Conservation (phyloP, 768 basidiomycete genomes). For the Boletus rex-veris region DNA sequence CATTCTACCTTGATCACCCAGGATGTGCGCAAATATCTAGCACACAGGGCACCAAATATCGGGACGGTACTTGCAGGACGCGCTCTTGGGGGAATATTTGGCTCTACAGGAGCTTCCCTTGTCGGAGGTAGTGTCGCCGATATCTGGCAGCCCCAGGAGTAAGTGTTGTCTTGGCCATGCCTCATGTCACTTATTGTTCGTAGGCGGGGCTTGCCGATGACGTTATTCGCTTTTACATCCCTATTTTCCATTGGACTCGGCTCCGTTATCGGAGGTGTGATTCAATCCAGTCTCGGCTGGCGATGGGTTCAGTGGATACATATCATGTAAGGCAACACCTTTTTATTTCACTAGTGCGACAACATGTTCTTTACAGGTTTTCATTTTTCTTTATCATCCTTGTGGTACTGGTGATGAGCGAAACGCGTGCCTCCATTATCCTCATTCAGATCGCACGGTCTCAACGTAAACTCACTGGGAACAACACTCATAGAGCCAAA, state of each 20-base stretch:
- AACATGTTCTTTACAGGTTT: conserved; percentile 36
- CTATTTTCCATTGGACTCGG: conserved; percentile 61
- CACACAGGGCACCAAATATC: conserved; percentile 40
- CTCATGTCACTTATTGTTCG: not conserved
- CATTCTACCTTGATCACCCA: not conserved
- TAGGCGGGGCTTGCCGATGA: conserved; percentile 76
- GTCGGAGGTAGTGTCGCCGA: conserved; percentile 69
- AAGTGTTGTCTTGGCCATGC: conserved; percentile 14
- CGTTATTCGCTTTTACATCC: conserved; percentile 58
- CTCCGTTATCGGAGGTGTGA: conserved; percentile 59
- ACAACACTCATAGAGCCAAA: conserved; percentile 54
- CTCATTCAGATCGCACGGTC: conserved; percentile 62
- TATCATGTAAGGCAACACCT: conserved; percentile 42
- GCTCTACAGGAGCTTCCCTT: conserved; percentile 61
- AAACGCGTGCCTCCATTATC: conserved; percentile 71
- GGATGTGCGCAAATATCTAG: not conserved
- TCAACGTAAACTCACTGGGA: conserved; percentile 62
- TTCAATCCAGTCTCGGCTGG: conserved; percentile 67
- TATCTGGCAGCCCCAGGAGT: conserved; percentile 65
- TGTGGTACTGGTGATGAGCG: conserved; percentile 55
- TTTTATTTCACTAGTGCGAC: not conserved
- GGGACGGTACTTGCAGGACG: conserved; percentile 56
- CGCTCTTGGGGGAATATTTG: conserved; percentile 59
- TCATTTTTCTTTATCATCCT: conserved; percentile 48
- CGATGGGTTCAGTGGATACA: conserved; percentile 83